Evolutionary conservation across 2,329 filamentous ascomycete genomes (phyloP).

Genomic region (Aspergillus fijiensis): DNA sequence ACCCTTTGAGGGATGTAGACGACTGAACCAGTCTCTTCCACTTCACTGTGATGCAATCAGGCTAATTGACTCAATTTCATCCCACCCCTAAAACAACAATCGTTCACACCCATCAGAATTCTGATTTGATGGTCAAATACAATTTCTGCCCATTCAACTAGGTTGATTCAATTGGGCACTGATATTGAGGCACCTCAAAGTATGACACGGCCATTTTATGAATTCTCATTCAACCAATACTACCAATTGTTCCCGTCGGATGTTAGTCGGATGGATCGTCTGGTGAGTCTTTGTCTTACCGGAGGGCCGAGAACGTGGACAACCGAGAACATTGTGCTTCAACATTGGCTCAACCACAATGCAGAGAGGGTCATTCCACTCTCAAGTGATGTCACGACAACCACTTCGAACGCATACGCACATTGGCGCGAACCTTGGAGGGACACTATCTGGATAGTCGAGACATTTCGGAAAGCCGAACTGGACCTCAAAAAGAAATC

Average conservation of each 20-base stretch:
- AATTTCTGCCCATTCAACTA: not conserved
- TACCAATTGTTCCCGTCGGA: not conserved
- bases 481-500: not conserved
- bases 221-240: not conserved
- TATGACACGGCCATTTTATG: not conserved
- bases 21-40: not conserved
- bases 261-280: not conserved
- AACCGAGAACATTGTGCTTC: not conserved
- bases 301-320: not conserved
- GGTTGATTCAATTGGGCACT: too few species aligned
- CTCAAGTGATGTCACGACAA: not conserved
- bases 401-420: not conserved
- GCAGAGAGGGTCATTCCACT: not conserved
- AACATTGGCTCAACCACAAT: not conserved
- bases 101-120: not conserved
- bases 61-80: not conserved
- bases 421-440: not conserved
- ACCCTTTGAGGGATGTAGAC: not conserved
- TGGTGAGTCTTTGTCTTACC: not conserved
- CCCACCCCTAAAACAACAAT: not conserved
- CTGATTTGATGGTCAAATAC: not conserved
- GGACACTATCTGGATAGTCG: not conserved
- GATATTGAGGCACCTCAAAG: not conserved
- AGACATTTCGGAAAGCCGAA: not conserved
- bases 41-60: not conserved